A percentile compares a stretch with the other conserved stretches of the same genome.
These are phyloP conservation scores for Alternaria burnsii DNA, from an alignment of 2,329 filamentous ascomycete genomes.

Conservation along the genomic window DNA sequence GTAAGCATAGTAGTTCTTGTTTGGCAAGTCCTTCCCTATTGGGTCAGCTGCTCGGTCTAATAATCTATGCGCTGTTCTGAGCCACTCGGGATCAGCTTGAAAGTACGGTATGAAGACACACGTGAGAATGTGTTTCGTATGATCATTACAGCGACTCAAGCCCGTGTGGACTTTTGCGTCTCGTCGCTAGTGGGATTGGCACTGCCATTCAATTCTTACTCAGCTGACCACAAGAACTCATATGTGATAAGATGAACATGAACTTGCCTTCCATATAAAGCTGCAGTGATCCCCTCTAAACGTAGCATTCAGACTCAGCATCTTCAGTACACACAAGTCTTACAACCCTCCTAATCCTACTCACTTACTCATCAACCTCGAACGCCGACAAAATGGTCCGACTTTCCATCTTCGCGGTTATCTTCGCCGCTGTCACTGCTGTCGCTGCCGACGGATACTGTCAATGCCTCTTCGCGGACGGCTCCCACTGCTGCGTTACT, in stretches of 20 bases:
- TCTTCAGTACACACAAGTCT: conserved; percentile 1
- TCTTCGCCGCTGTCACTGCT: conserved; percentile 6
- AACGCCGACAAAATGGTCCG: conserved; percentile 10
- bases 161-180: neutral
- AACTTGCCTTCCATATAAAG: conserved; percentile 3
- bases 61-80: neutral
- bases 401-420: neutral
- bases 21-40: neutral
- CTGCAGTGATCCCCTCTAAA: neutral
- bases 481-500: conserved; percentile 15
- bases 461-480: conserved; percentile 11
- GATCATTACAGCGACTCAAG: neutral
- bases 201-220: neutral
- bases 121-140: neutral
- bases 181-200: neutral
- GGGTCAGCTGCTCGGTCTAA: neutral
- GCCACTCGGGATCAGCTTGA: neutral
- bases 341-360: neutral
- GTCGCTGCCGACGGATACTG: conserved; percentile 11
- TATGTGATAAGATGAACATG: conserved; percentile 4
- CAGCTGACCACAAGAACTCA: conserved; percentile 2
- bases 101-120: neutral
- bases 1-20: neutral
- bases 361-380: neutral
- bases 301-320: neutral